A percentile compares a stretch with the other conserved stretches of the same genome.
Conservation (phyloP, 2,329 filamentous ascomycete genomes). For the Microsporum canis region DNA sequence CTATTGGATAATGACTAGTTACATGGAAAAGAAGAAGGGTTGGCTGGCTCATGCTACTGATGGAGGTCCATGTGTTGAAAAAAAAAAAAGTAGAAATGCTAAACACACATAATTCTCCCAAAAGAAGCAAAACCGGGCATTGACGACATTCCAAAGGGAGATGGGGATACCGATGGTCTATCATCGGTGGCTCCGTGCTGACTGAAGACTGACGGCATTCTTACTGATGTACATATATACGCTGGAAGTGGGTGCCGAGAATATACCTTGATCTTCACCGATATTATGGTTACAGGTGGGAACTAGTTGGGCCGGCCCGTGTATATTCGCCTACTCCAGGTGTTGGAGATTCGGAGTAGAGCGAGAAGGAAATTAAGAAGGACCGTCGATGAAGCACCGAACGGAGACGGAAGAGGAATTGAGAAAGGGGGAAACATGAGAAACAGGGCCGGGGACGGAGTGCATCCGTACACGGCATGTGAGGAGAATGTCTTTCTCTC, state of each 20-base stretch:
- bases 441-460: background rate
- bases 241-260: background rate
- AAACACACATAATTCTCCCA: background rate
- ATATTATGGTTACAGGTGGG: background rate
- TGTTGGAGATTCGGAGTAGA: too few species aligned
- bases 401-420: too few species aligned
- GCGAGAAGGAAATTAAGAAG: background rate
- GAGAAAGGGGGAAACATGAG: background rate
- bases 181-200: background rate
- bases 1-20: background rate
- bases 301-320: slow-evolving; percentile 3
- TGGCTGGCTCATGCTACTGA: background rate
- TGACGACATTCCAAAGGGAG: background rate
- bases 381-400: background rate
- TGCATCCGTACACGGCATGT: background rate
- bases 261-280: background rate
- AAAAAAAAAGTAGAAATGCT: background rate
- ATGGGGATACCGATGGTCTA: background rate
- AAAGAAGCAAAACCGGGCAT: background rate
- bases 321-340: background rate
- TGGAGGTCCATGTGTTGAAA: slow-evolving; percentile 3
- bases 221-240: background rate
- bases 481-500: background rate
- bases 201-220: background rate
- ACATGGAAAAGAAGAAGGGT: background rate